phyloP scores from a whole-genome alignment of 805 yeast species.

The Candida chauliodis region DNA sequence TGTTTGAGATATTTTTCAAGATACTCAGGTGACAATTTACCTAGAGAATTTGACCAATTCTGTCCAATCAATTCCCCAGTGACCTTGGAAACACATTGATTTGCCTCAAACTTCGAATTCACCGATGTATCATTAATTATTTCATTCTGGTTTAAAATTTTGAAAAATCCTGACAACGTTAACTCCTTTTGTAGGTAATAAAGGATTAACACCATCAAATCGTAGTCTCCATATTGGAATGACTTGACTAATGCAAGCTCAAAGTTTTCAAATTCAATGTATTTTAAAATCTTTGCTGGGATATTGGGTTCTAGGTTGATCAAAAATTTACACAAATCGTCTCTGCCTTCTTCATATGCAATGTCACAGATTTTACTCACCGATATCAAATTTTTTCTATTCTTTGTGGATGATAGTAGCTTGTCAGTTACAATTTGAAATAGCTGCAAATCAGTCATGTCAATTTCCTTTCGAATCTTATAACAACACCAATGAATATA shows the following conservation, averaged over 20 bases:
- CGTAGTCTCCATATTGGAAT: slow-evolving; percentile 56
- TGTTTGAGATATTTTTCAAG: slow-evolving; percentile 28
- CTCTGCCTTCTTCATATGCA: slow-evolving; percentile 81
- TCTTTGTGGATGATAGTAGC: slow-evolving; percentile 26
- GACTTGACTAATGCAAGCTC: slow-evolving; percentile 68
- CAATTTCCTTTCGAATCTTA: slow-evolving; percentile 55
- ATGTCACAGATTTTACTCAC: slow-evolving; percentile 56
- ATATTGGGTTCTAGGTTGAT: slow-evolving; percentile 66
- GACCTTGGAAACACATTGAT: slow-evolving; percentile 11
- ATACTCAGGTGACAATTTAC: slow-evolving; percentile 17
- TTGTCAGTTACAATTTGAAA: slow-evolving; percentile 47
- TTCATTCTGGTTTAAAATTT: slow-evolving; percentile 52
- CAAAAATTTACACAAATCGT: slow-evolving; percentile 61
- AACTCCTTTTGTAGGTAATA: slow-evolving; percentile 51
- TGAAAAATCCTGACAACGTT: slow-evolving; percentile 65
- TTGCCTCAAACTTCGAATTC: slow-evolving; percentile 9
- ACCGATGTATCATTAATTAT: slow-evolving; percentile 29
- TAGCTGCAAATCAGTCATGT: slow-evolving; percentile 57
- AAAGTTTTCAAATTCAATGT: slow-evolving; percentile 69
- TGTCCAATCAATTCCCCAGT: slow-evolving; percentile 37
- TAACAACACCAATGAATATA: slow-evolving; percentile 79
- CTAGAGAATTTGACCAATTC: slow-evolving; percentile 34
- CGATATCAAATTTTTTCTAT: slow-evolving; percentile 40
- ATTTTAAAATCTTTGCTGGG: slow-evolving; percentile 51
- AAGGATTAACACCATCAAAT: slow-evolving; percentile 57